A percentile compares a stretch with the other conserved stretches of the same genome.
Conservation (phyloP, 2,329 filamentous ascomycete species). For the Amauroascus verrucosus region DNA sequence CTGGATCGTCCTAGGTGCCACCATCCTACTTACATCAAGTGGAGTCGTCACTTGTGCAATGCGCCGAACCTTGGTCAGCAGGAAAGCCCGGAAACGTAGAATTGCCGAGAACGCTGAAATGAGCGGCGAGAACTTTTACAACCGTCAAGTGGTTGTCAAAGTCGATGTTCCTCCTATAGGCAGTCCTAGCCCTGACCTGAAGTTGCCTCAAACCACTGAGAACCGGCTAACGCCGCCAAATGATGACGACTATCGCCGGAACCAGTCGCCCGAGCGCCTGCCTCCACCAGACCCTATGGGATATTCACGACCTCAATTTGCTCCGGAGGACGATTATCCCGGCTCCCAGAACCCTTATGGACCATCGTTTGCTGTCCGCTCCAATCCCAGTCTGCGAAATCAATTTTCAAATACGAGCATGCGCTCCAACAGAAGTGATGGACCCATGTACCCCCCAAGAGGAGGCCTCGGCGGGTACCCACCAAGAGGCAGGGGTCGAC, state of each 20-base stretch:
- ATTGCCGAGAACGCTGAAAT: conserved; percentile 94
- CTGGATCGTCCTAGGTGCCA: conserved; percentile 83
- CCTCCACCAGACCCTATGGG: conserved; percentile 22
- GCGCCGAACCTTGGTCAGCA: conserved; percentile 79
- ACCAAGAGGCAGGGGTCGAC: conserved; percentile 33
- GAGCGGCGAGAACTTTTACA: conserved; percentile 89
- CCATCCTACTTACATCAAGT: conserved; percentile 70
- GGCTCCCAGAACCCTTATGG: conserved; percentile 30
- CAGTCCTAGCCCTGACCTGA: conserved; percentile 25
- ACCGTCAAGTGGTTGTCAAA: conserved; percentile 43
- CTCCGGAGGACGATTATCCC: conserved; percentile 31
- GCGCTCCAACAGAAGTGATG: conserved; percentile 33
- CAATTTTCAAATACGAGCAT: conserved; percentile 41
- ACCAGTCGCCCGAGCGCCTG: conserved; percentile 16
- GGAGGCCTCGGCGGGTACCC: conserved; percentile 50
- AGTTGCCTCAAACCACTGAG: not conserved
- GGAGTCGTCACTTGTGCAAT: conserved; percentile 87
- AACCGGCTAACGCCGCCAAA: not conserved
- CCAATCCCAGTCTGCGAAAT: conserved; percentile 36
- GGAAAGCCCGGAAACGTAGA: conserved; percentile 84
- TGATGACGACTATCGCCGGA: not conserved
- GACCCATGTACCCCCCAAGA: conserved; percentile 40
- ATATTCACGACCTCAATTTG: conserved; percentile 15
- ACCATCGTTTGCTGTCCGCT: conserved; percentile 29
- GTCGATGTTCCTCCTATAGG: conserved; percentile 47